Conservation (phyloP, 75 land plant genomes). For the Adiantum capillusveneris region DNA sequence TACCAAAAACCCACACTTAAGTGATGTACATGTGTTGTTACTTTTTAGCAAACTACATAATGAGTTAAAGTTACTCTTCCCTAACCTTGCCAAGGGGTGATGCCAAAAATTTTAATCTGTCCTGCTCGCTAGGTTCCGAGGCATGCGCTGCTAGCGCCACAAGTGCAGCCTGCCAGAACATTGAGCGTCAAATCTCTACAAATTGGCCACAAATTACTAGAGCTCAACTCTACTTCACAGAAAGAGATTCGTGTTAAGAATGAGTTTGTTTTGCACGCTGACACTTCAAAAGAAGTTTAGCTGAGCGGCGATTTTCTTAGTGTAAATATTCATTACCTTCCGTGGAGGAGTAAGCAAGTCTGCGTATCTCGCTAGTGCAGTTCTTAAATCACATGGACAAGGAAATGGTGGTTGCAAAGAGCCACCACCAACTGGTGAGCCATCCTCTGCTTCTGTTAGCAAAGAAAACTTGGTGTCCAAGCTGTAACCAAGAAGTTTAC, state of each 20-base stretch:
- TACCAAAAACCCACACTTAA: too few relatives aligned
- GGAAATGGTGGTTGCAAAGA: conserved; percentile 27
- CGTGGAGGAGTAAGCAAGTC: conserved; percentile 39
- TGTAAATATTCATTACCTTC: conserved; percentile 21
- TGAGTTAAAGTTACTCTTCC: too few relatives aligned
- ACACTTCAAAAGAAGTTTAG: too few relatives aligned
- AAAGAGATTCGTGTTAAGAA: too few relatives aligned
- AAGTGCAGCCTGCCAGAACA: conserved; percentile 45
- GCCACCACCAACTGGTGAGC: conserved; percentile 14
- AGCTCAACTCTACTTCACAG: too few relatives aligned
- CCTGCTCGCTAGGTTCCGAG: conserved; percentile 57
- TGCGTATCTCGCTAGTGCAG: conserved; percentile 35
- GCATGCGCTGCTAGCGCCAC: conserved; percentile 74
- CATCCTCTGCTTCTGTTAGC: conserved; percentile 27
- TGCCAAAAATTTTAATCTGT: conserved; percentile 50
- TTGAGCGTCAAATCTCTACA: too few relatives aligned
- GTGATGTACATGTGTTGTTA: too few relatives aligned
- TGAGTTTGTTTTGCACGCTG: too few relatives aligned
- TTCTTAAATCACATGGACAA: conserved; percentile 28
- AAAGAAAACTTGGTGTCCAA: conserved; percentile 26
- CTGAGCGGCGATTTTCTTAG: too few relatives aligned
- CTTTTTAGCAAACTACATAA: too few relatives aligned
- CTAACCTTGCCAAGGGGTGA: conserved; percentile 80
- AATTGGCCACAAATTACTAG: too few relatives aligned
- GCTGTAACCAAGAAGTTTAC: conserved; percentile 14